These are phyloP conservation scores for Penicillium alfredii DNA, from an alignment of 495 filamentous ascomycete genomes.

Conservation along the genomic window DNA sequence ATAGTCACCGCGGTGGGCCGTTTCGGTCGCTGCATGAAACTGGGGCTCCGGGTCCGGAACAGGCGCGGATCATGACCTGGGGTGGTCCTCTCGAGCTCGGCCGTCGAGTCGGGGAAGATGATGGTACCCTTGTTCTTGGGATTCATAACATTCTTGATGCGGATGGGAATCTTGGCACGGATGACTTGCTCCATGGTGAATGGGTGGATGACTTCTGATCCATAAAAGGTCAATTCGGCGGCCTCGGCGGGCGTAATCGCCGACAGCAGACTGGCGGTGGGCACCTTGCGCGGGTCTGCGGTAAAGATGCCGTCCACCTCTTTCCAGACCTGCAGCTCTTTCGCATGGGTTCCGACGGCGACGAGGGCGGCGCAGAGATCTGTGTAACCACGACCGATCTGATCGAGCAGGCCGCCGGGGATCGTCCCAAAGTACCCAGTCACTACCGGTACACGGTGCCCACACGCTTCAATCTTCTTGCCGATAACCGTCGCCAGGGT, in stretches of 20 bases:
- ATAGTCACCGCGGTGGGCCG: conserved; percentile 91
- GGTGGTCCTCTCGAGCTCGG: conserved; percentile 41
- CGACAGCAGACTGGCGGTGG: conserved; percentile 68
- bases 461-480: conserved; percentile 63
- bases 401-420: conserved; percentile 69
- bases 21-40: conserved; percentile 48
- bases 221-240: conserved; percentile 87
- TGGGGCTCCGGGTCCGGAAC: conserved; percentile 45
- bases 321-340: conserved; percentile 89
- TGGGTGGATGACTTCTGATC: conserved; percentile 93
- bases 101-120: conserved; percentile 55
- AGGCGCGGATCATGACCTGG: conserved; percentile 42
- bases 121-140: conserved; percentile 81
- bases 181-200: conserved; percentile 99
- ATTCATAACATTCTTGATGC: conserved; percentile 98
- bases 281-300: conserved; percentile 81
- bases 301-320: conserved; percentile 91
- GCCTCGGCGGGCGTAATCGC: conserved; percentile 83
- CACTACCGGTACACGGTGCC: conserved; percentile 65
- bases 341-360: conserved; percentile 69
- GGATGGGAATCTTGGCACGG: conserved; percentile 82
- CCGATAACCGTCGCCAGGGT: conserved; percentile 57
- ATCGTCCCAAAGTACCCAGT: conserved; percentile 89
- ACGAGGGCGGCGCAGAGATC: conserved; percentile 82
- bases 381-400: conserved; percentile 81